phyloP scores from a whole-genome alignment of 352 stramenopile species.

The Globisporangium barbulae region DNA sequence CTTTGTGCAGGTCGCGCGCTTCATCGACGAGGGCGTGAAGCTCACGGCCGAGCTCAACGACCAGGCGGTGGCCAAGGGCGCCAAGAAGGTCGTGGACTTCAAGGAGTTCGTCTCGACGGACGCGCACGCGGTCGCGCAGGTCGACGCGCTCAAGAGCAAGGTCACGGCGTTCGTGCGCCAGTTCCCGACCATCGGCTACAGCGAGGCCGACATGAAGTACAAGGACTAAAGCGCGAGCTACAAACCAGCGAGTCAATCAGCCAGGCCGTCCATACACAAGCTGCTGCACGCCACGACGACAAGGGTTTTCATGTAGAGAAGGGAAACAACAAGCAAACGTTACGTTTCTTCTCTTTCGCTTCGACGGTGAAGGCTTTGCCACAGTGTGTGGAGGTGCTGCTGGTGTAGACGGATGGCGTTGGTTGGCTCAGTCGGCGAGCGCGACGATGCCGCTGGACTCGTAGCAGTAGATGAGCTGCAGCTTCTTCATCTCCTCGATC shows the following conservation, averaged over 20 bases:
- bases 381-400: not conserved
- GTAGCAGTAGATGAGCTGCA: slow-evolving; percentile 81
- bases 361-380: not conserved
- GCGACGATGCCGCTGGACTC: slow-evolving; percentile 74
- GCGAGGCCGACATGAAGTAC: slow-evolving; percentile 92
- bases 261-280: not conserved
- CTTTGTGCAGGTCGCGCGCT: slow-evolving; percentile 93
- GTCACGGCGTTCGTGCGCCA: slow-evolving; percentile 93
- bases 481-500: slow-evolving; percentile 76
- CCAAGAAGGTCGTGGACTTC: slow-evolving; percentile 94
- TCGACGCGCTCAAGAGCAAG: slow-evolving; percentile 80
- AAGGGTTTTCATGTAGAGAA: slow-evolving; percentile 8
- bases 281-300: not conserved
- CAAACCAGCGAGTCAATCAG: not conserved
- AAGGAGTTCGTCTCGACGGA: slow-evolving; percentile 75
- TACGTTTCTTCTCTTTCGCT: slow-evolving; percentile 8
- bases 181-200: slow-evolving; percentile 97
- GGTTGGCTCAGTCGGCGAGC: slow-evolving; percentile 47
- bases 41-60: slow-evolving; percentile 92
- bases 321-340: slow-evolving; percentile 5
- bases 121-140: slow-evolving; percentile 44
- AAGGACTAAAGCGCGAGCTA: slow-evolving; percentile 47
- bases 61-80: slow-evolving; percentile 87
- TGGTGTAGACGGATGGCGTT: not conserved
- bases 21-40: slow-evolving; percentile 94